Evolutionary conservation across 2,329 filamentous ascomycete species (phyloP).

Genomic region (Aspergillus tubingensis): DNA sequence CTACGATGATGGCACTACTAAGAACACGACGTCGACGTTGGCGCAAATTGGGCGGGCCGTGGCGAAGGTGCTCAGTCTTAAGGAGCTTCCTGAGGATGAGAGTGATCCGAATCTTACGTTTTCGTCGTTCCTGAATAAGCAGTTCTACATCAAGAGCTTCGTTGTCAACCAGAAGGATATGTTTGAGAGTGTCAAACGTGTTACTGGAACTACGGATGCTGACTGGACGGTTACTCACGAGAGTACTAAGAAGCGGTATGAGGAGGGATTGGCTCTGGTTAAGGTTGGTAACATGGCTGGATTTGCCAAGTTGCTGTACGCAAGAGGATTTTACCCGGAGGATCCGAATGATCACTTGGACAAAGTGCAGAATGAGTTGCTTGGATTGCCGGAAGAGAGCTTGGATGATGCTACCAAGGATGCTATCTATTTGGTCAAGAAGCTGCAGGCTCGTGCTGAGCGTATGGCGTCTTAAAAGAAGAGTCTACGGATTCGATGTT

Average conservation of each 20-base stretch:
- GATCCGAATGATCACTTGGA: conserved; percentile 46
- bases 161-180: conserved; percentile 64
- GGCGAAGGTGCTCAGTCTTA: conserved; percentile 53
- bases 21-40: conserved; percentile 62
- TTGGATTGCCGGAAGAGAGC: conserved; percentile 62
- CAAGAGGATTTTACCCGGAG: conserved; percentile 54
- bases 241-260: conserved; percentile 50
- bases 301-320: conserved; percentile 57
- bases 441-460: conserved; percentile 27
- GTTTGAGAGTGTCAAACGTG: conserved; percentile 61
- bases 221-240: conserved; percentile 64
- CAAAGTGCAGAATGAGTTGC: conserved; percentile 52
- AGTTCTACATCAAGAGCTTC: conserved; percentile 59
- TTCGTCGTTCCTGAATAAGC: conserved; percentile 50
- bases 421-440: conserved; percentile 50
- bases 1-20: conserved; percentile 60
- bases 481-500: no score
- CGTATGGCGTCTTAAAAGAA: conserved; percentile 29
- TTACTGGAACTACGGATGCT: conserved; percentile 56
- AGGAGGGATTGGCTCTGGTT: conserved; percentile 50
- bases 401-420: conserved; percentile 58
- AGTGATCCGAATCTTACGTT: conserved; percentile 43
- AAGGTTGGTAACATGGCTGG: conserved; percentile 48
- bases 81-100: conserved; percentile 43
- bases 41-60: conserved; percentile 57